Evolutionary conservation across 2,329 filamentous ascomycete species (phyloP).

Genomic region (Venturia effusa): DNA sequence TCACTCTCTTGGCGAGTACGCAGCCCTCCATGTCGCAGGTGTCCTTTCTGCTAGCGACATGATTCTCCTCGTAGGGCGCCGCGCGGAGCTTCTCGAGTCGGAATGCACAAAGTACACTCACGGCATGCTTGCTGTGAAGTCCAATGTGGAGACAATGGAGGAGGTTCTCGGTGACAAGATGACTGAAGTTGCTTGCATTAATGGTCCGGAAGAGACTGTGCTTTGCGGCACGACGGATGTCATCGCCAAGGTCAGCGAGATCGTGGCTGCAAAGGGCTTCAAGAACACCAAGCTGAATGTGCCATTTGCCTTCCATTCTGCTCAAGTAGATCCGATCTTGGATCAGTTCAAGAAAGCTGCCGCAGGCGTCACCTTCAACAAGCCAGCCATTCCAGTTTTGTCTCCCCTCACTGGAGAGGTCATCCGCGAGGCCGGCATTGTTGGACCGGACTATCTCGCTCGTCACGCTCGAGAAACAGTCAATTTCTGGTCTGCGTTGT

Average conservation of each 20-base stretch:
- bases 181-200: slow-evolving; percentile 59
- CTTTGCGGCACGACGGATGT: slow-evolving; percentile 53
- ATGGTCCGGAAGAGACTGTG: slow-evolving; percentile 64
- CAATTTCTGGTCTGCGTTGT: slow-evolving; percentile 54
- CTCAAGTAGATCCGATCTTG: slow-evolving; percentile 53
- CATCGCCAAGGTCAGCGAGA: slow-evolving; percentile 42
- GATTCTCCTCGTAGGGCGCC: slow-evolving; percentile 58
- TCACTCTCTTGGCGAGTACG: slow-evolving; percentile 61
- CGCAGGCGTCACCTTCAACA: slow-evolving; percentile 43
- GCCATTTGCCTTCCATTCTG: slow-evolving; percentile 57
- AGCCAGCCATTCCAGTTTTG: slow-evolving; percentile 51
- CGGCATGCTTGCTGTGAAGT: slow-evolving; percentile 52
- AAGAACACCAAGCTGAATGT: slow-evolving; percentile 54
- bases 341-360: slow-evolving; percentile 48
- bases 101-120: slow-evolving; percentile 58
- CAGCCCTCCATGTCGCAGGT: slow-evolving; percentile 59
- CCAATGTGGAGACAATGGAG: slow-evolving; percentile 39
- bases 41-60: slow-evolving; percentile 61
- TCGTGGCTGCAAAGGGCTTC: slow-evolving; percentile 42
- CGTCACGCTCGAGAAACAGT: slow-evolving; percentile 58
- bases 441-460: slow-evolving; percentile 52
- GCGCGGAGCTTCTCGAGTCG: slow-evolving; percentile 54
- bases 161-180: slow-evolving; percentile 40
- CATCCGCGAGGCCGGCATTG: slow-evolving; percentile 44
- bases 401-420: slow-evolving; percentile 56